A percentile compares a stretch with the other conserved stretches of the same genome.
phyloP scores from a whole-genome alignment of 2,329 filamentous ascomycete species.

The Penicillium sp. region DNA sequence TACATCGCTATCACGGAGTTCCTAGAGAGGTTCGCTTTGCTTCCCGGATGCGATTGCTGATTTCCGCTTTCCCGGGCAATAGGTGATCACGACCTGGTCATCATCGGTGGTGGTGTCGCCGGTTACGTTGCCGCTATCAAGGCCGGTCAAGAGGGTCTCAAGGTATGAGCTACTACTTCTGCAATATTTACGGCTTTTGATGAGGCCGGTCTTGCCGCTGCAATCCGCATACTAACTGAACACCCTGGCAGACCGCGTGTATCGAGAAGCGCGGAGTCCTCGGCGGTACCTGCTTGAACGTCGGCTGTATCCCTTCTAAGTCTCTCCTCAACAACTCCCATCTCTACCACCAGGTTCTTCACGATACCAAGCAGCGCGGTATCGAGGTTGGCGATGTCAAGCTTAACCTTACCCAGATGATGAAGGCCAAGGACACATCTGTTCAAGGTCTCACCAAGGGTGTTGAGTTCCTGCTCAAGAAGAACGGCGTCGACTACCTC shows the following conservation, averaged over 20 bases:
- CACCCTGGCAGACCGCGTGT: slow-evolving; percentile 70
- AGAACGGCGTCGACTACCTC: slow-evolving; percentile 97
- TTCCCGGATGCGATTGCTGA: slow-evolving; percentile 24
- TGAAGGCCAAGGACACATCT: slow-evolving; percentile 97
- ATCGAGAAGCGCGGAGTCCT: slow-evolving; percentile 97
- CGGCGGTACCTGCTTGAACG: slow-evolving; percentile 96
- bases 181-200: background rate
- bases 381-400: slow-evolving; percentile 98
- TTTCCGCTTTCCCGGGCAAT: slow-evolving; percentile 22
- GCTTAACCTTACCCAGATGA: slow-evolving; percentile 90
- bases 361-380: slow-evolving; percentile 95
- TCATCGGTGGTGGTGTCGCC: slow-evolving; percentile 96
- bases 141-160: slow-evolving; percentile 93
- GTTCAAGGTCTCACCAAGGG: slow-evolving; percentile 90
- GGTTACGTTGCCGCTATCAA: slow-evolving; percentile 99
- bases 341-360: slow-evolving; percentile 92
- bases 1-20: background rate
- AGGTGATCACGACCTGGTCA: slow-evolving; percentile 95
- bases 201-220: background rate
- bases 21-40: slow-evolving; percentile 11
- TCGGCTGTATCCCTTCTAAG: slow-evolving; percentile 98
- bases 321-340: slow-evolving; percentile 99
- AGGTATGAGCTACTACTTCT: slow-evolving; percentile 58
- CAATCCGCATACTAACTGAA: slow-evolving; percentile 13
- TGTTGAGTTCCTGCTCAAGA: slow-evolving; percentile 97